These are phyloP conservation scores for Globisporangium heterothallicum DNA, from an alignment of 352 stramenopile genomes.

Conservation along the genomic window DNA sequence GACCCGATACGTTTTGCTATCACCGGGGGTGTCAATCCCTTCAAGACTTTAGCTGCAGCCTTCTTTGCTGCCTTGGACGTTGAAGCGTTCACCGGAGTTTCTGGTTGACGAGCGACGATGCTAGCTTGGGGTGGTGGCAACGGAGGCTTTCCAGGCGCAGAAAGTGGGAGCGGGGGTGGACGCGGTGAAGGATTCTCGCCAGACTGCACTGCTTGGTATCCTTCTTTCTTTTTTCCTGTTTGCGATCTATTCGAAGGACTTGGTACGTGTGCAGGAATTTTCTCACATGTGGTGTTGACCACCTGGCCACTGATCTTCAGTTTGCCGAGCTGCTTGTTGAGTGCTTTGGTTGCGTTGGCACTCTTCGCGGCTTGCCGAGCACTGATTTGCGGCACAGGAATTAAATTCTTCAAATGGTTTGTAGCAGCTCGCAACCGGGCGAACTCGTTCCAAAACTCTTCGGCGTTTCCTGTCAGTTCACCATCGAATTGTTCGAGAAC, in stretches of 20 bases:
- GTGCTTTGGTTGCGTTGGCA: neutral
- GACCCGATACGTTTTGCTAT: constrained; percentile 31
- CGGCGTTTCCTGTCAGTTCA: neutral
- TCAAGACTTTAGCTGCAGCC: constrained; percentile 15
- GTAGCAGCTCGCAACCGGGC: neutral
- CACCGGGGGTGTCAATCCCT: constrained; percentile 34
- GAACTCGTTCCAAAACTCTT: constrained; percentile 1
- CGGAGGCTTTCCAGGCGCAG: constrained; percentile 8
- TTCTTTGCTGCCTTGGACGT: constrained; percentile 13
- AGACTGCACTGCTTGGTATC: neutral
- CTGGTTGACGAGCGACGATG: neutral
- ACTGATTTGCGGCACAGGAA: neutral
- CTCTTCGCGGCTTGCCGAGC: neutral
- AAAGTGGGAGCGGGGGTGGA: constrained; percentile 5
- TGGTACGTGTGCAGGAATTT: neutral
- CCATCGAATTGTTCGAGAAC: constrained; percentile 1
- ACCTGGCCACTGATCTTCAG: constrained; percentile 2
- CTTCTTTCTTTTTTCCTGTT: neutral
- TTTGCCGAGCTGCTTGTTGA: constrained; percentile 5
- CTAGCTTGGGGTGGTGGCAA: neutral
- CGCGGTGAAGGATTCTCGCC: neutral
- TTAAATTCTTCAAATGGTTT: constrained; percentile 4
- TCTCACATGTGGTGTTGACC: neutral
- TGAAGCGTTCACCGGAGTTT: neutral
- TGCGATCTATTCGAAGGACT: neutral